Evolutionary conservation across 352 stramenopile species (phyloP).

Genomic region (Phytopythium boreale): DNA sequence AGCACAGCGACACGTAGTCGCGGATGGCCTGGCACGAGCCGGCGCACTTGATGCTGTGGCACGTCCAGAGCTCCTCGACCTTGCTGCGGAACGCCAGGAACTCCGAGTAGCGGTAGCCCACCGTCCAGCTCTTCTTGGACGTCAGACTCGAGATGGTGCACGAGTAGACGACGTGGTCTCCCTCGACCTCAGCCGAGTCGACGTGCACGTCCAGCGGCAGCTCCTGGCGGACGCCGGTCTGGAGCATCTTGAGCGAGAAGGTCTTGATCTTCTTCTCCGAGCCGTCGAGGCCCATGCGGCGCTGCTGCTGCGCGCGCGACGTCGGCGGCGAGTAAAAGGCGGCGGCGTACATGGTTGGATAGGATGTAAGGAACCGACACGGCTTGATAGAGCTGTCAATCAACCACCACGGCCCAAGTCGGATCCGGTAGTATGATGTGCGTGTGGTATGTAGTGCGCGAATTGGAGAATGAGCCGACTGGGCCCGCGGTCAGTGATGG

Average conservation of each 20-base stretch:
- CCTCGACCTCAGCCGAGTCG: slow-evolving; percentile 26
- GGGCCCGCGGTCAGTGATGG: neutral
- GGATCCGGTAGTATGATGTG: neutral
- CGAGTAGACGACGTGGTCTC: slow-evolving; percentile 47
- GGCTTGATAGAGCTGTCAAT: neutral
- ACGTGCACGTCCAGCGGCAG: slow-evolving; percentile 50
- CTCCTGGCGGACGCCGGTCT: slow-evolving; percentile 29
- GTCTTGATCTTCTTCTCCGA: slow-evolving; percentile 25
- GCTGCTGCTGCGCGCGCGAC: slow-evolving; percentile 4
- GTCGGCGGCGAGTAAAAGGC: slow-evolving; percentile 5
- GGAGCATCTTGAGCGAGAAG: slow-evolving; percentile 48
- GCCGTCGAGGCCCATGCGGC: neutral
- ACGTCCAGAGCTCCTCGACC: slow-evolving; percentile 53
- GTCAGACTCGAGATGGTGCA: slow-evolving; percentile 43
- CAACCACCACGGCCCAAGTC: neutral
- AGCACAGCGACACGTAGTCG: slow-evolving; percentile 55
- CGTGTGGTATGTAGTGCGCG: neutral
- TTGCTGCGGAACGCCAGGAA: slow-evolving; percentile 50
- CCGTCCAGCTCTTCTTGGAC: slow-evolving; percentile 42
- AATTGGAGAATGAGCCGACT: slow-evolving; percentile 1
- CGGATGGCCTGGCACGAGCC: slow-evolving; percentile 70
- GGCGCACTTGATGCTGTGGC: slow-evolving; percentile 44
- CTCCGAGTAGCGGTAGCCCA: slow-evolving; percentile 66
- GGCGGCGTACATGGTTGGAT: slow-evolving; percentile 3
- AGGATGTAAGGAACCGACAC: neutral